phyloP scores from a whole-genome alignment of 73 alveolate species.

The Diophrys sp. region DNA sequence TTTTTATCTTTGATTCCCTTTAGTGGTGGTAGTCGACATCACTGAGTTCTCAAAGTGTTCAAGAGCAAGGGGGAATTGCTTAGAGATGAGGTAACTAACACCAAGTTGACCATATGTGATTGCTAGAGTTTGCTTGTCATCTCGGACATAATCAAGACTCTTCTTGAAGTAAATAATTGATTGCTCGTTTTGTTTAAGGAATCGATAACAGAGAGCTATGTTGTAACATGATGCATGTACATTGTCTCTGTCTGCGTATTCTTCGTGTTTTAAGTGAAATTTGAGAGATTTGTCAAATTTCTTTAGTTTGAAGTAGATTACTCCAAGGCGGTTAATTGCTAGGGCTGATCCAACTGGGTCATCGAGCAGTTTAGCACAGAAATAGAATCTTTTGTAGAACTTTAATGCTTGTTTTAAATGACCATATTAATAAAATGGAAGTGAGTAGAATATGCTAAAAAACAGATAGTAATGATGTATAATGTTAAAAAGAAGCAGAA shows the following conservation, averaged over 20 bases:
- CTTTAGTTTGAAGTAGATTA: conserved; percentile 10
- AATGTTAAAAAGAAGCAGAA: no score
- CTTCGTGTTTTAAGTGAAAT: conserved; percentile 86
- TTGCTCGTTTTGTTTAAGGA: conserved; percentile 66
- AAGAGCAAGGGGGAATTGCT: not conserved
- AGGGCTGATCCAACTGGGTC: conserved; percentile 17
- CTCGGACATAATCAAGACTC: conserved; percentile 25
- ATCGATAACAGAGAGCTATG: conserved; percentile 86
- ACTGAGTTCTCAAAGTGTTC: not conserved
- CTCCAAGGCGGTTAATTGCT: conserved; percentile 26
- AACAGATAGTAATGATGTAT: no score
- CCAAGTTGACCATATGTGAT: conserved; percentile 72
- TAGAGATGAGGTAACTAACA: conserved; percentile 1
- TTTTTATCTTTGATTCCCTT: not conserved
- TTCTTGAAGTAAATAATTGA: conserved; percentile 69
- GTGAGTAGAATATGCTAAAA: no score
- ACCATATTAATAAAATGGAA: no score
- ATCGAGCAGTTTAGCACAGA: conserved; percentile 4
- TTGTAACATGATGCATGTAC: conserved; percentile 90
- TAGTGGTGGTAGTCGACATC: not conserved
- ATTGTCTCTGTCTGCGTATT: conserved; percentile 88
- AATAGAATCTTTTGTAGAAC: conserved; percentile 9
- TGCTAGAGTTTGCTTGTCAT: conserved; percentile 80
- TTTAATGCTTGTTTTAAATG: not conserved
- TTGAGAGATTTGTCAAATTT: conserved; percentile 75